Evolutionary conservation across 2,329 filamentous ascomycete genomes (phyloP).

Genomic region (Trichoderma pleuroti): DNA sequence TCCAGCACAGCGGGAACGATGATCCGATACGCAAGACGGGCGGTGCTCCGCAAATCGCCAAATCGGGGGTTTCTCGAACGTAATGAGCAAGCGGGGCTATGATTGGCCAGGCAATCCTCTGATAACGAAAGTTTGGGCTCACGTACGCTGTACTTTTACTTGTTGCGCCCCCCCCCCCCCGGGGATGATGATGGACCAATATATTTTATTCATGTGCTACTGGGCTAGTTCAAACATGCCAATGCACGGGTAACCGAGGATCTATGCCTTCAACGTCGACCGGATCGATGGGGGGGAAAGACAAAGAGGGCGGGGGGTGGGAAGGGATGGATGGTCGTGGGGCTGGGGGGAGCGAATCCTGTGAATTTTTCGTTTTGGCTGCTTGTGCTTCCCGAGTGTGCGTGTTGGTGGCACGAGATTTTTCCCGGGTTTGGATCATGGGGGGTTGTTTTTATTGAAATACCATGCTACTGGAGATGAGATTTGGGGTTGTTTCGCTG

Average conservation of each 20-base stretch:
- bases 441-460: neutral
- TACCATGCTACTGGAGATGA: neutral
- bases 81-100: slow-evolving; percentile 18
- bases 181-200: neutral
- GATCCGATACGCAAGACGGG: neutral
- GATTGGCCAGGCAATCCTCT: slow-evolving; percentile 1
- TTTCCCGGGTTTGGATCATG: neutral
- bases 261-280: neutral
- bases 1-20: neutral
- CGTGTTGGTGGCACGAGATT: slow-evolving; percentile 1
- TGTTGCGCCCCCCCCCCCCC: neutral
- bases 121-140: slow-evolving; percentile 16
- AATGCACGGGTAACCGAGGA: neutral
- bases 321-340: neutral
- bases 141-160: neutral
- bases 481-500: neutral
- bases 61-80: slow-evolving; percentile 19
- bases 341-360: neutral
- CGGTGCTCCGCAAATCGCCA: slow-evolving; percentile 17
- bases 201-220: neutral
- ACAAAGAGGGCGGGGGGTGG: neutral
- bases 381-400: neutral
- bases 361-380: neutral
- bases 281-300: neutral
- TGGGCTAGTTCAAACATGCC: neutral